Conservation (phyloP, 306 rosid genomes). For the Vicia faba region DNA sequence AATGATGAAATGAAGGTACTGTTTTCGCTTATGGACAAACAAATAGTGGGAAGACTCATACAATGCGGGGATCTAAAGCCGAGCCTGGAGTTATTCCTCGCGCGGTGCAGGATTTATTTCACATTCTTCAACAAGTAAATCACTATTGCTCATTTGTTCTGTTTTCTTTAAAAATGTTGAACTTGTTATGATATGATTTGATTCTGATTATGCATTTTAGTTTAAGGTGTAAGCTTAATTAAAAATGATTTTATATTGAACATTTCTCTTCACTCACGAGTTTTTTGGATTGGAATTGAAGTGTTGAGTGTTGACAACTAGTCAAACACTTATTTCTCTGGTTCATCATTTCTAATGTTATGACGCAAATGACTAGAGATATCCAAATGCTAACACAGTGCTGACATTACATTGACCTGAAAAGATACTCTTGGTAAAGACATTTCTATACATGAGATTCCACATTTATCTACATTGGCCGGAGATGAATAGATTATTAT, state of each 20-base stretch:
- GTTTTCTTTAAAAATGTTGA: not conserved
- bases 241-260: not conserved
- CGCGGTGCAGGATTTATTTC: conserved; percentile 70
- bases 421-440: too few relatives aligned
- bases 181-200: not conserved
- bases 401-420: too few relatives aligned
- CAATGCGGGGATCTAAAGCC: conserved; percentile 75
- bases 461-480: not conserved
- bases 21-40: conserved; percentile 98
- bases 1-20: conserved; percentile 58
- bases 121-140: conserved; percentile 66
- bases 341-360: too few relatives aligned
- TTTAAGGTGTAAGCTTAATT: too few relatives aligned
- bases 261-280: not conserved
- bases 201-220: not conserved
- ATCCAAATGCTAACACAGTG: too few relatives aligned
- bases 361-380: too few relatives aligned
- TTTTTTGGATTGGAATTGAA: not conserved
- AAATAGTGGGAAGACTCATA: conserved; percentile 91
- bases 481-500: not conserved
- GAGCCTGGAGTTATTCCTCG: conserved; percentile 95
- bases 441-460: not conserved
- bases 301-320: too few relatives aligned
- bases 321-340: too few relatives aligned
- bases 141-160: not conserved